A percentile compares a stretch with the other conserved stretches of the same genome.
Evolutionary conservation across 2,329 filamentous ascomycete genomes (phyloP).

Genomic region (Nemania sp.): DNA sequence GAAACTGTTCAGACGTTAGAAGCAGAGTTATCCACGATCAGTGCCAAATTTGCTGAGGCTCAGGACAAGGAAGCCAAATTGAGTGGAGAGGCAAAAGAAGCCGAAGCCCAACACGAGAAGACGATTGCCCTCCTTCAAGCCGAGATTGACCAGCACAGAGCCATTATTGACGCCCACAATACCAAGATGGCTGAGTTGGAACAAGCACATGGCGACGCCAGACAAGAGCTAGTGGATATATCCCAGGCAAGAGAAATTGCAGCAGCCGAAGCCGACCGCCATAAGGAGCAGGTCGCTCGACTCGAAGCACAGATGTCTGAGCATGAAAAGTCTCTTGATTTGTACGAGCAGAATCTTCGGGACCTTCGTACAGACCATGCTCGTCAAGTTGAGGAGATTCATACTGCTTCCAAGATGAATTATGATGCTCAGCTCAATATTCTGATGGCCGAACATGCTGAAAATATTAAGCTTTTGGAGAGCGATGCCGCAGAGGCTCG

Average conservation of each 20-base stretch:
- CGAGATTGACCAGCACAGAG: conserved; percentile 82
- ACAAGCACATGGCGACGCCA: conserved; percentile 67
- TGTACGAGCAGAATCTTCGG: conserved; percentile 56
- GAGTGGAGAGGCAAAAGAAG: conserved; percentile 53
- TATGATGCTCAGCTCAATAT: conserved; percentile 62
- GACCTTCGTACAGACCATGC: conserved; percentile 55
- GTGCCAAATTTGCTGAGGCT: conserved; percentile 54
- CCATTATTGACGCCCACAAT: conserved; percentile 70
- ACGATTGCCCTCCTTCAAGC: conserved; percentile 66
- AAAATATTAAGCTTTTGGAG: conserved; percentile 60
- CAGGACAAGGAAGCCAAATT: conserved; percentile 46
- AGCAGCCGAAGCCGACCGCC: conserved; percentile 49
- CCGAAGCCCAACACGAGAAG: conserved; percentile 60
- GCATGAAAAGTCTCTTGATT: conserved; percentile 62
- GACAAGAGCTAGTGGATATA: conserved; percentile 70
- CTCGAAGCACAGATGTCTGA: conserved; percentile 64
- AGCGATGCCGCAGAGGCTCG: conserved; percentile 67
- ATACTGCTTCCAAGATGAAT: conserved; percentile 55
- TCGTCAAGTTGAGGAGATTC: conserved; percentile 55
- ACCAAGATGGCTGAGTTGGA: conserved; percentile 75
- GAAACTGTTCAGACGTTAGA: conserved; percentile 77
- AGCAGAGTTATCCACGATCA: conserved; percentile 56
- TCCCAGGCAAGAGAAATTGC: conserved; percentile 62
- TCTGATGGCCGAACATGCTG: conserved; percentile 65
- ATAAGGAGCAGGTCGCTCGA: conserved; percentile 54